Percentiles rank a stretch among this genome's conserved stretches.
Evolutionary conservation across 1,139 yeast genomes (phyloP).

Genomic region (Saccharomycopsis crataegensis): DNA sequence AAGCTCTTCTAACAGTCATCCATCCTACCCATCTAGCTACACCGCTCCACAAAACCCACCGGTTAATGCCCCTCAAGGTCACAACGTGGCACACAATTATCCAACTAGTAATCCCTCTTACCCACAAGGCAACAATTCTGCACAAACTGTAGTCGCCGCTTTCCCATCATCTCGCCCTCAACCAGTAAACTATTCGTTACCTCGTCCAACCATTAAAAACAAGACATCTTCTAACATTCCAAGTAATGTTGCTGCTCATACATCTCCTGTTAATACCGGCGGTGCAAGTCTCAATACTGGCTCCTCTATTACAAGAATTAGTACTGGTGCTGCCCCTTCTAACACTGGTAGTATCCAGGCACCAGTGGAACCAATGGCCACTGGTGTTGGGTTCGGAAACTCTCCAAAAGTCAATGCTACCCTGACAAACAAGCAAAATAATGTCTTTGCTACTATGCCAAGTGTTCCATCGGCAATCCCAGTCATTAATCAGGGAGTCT

Average conservation of each 20-base stretch:
- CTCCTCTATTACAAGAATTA: background rate
- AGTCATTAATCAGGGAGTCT: too few relatives aligned
- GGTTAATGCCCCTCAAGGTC: too few relatives aligned
- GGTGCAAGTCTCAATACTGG: background rate
- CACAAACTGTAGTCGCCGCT: too few relatives aligned
- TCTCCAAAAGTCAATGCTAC: background rate
- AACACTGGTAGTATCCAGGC: background rate
- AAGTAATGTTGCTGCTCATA: background rate
- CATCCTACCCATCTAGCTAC: too few relatives aligned
- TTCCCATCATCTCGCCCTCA: too few relatives aligned
- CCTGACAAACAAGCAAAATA: background rate
- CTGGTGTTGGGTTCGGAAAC: slow-evolving; percentile 15
- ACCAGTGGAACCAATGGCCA: slow-evolving; percentile 12
- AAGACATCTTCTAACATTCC: background rate
- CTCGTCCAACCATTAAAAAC: too few relatives aligned
- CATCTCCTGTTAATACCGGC: background rate
- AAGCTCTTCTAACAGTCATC: too few relatives aligned
- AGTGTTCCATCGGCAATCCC: background rate
- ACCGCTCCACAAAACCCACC: too few relatives aligned
- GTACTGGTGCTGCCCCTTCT: background rate
- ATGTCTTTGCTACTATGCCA: background rate
- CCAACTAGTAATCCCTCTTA: too few relatives aligned
- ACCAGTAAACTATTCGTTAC: too few relatives aligned
- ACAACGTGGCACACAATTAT: too few relatives aligned
- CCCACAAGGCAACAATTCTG: too few relatives aligned